Evolutionary conservation across 2,329 filamentous ascomycete genomes (phyloP), one percentile per base, ranked within the genome.

Genomic region (Trichoderma sp.): DNA sequence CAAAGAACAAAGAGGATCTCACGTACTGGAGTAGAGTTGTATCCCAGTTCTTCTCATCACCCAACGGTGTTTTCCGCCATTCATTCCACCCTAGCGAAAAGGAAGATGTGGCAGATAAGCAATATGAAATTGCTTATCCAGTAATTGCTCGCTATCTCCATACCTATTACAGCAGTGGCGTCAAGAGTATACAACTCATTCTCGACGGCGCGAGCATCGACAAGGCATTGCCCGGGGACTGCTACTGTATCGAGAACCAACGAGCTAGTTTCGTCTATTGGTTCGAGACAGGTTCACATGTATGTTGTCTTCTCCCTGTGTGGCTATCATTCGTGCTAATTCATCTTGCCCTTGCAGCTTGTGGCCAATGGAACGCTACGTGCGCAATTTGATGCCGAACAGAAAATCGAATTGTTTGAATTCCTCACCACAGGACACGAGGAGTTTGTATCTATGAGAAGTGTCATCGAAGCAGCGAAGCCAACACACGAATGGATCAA

Each of bases 81-180:
- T 87, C 89, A 4, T 83, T 96, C 18, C 86, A 85, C 71, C 81
- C 86, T 55, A 82, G 86, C 24, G 83, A 86, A 13, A 81, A 81
- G 68, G 87, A 89, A 55, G 85, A 88, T 56, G 81, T 81, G 43
- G 84, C 83, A 21, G 86, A 90, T 67, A 97, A 96, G 81, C 89
- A 91, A 75, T 97, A 94, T 75, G 94, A 97, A 77, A 93, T 98
- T 59, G 87, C 90, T 3, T 92, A 88, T 69, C 88, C 94, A 4
- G 92, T 92, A 0, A 84, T 99, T 56, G 89, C 95, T 39, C 89
- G 95, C 75, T 98, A 96, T 79, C 97, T 97, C 77, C 89, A 91
- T 74, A 94, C 93, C 0, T 91, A 97, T 75, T 97, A 96, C 77
- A 90, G 91, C 68, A 95, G 93, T 70, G 94, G 94, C 7, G 90